phyloP scores from a whole-genome alignment of 2,329 filamentous ascomycete species.

The Scytalidium sp. region DNA sequence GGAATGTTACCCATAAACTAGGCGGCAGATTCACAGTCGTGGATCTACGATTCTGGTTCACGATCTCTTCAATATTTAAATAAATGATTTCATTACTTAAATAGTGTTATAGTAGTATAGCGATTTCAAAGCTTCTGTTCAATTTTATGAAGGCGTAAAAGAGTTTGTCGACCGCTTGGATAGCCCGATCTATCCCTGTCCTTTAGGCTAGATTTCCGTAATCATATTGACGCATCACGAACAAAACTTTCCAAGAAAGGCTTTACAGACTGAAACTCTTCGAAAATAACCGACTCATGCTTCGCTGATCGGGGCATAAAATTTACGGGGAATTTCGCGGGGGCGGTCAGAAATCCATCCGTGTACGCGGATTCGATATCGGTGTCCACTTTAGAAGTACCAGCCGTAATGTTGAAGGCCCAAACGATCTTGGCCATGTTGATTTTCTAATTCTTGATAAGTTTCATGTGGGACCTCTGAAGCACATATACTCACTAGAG shows the following conservation, averaged over 20 bases:
- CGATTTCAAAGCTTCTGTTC: no score
- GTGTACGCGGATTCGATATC: neutral
- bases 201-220: no score
- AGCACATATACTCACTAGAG: neutral
- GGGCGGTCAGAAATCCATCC: neutral
- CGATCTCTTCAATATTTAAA: no score
- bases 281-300: neutral
- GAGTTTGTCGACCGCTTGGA: no score
- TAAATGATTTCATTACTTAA: no score
- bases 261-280: neutral
- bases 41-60: no score
- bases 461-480: neutral
- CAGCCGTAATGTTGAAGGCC: neutral
- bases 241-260: neutral
- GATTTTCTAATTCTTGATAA: neutral
- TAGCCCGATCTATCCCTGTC: no score
- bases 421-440: neutral
- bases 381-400: neutral
- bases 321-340: neutral
- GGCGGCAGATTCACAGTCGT: no score
- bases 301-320: neutral
- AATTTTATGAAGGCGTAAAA: no score
- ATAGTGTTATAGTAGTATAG: no score
- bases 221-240: neutral
- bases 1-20: no score